Percentiles rank a stretch among this genome's conserved stretches.
phyloP scores from a whole-genome alignment of 2,329 filamentous ascomycete species.

The Neonectria hederae region DNA sequence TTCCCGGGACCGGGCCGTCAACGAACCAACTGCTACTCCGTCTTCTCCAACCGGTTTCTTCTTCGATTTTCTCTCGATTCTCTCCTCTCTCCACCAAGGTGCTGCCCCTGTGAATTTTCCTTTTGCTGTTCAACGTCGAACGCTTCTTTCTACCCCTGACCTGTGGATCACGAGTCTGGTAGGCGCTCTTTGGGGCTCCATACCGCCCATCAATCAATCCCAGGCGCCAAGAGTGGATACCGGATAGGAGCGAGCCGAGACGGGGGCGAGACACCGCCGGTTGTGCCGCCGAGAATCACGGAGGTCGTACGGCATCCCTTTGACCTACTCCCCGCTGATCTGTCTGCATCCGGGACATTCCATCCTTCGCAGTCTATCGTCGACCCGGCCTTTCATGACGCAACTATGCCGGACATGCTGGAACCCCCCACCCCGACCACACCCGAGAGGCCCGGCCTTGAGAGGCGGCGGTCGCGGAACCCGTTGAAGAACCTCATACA shows the following conservation, averaged over 20 bases:
- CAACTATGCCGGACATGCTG: constrained; percentile 44
- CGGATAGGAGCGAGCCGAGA: constrained; percentile 41
- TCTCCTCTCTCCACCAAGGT: not conserved
- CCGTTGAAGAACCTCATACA: constrained; percentile 51
- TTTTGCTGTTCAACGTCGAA: constrained; percentile 9
- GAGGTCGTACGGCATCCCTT: constrained; percentile 33
- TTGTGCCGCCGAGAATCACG: constrained; percentile 36
- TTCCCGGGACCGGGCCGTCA: not conserved
- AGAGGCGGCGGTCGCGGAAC: constrained; percentile 48
- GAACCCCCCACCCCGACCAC: constrained; percentile 38
- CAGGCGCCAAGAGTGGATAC: constrained; percentile 39
- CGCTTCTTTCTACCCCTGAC: constrained; percentile 12
- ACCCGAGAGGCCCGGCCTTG: constrained; percentile 37
- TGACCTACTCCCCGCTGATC: constrained; percentile 23
- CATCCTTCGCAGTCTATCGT: not conserved
- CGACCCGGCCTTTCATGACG: not conserved
- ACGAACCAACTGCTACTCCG: not conserved
- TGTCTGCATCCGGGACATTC: not conserved
- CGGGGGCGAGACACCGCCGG: constrained; percentile 36
- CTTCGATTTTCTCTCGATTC: not conserved
- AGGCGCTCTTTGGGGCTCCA: constrained; percentile 15
- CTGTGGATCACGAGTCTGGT: constrained; percentile 14
- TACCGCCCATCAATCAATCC: constrained; percentile 14
- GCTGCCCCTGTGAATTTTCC: not conserved
- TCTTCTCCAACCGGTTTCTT: not conserved